Base-by-base conservation (phyloP, 352 stramenopile genomes). In the Globisporangium carolinianum region DNA sequence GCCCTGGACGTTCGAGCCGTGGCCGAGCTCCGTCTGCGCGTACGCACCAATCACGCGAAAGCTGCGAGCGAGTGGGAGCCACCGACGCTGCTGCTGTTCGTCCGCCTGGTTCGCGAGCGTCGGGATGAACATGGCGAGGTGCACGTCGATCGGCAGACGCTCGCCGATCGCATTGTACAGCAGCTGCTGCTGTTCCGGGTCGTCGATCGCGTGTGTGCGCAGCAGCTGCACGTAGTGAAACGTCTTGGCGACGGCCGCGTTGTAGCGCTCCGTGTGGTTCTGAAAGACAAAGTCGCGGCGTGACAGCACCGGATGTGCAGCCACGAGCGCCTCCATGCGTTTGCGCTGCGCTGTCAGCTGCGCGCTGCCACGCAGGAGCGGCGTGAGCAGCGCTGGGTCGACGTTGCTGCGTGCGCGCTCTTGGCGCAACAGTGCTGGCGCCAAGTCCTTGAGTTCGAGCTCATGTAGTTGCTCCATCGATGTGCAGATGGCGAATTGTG, bases 1-100 rank as follows among this genome's bases (percentile, higher is more conserved):
- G 0, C 78, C 85, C 54, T 89, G 76, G 9, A 94, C 76, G 65
- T 98, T 98, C 42, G 75, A 96, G 12, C 94, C 94, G 68, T 98
- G 96, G 38, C 94, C 95, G 1, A 98, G 67, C 65, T 98, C 96
- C 0, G 96, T 98, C 69, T 98, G 96, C 2, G 94, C 94, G 60
- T 98, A 98, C 17, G 85, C 96, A 14, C 94, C 94, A 3, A 89
- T 52, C 49, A 95, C 90, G 54, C 75, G 68, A 70, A 66, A 90
- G 53, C 65, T 80, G 15, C 58, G 67, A 14, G 86, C 83, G 4
- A 89, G 65, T 9, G 72, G 71, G 10, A 93, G 60, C 85, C 85
- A 94, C 48, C 75, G 75, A 18, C 63, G 61, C 47, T 77, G 69
- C 63, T 95, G 86, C 17, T 77, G 62, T 2, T 75, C 67, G 39